Evolutionary conservation across 192 early-diverging fungal genomes (phyloP).

Genomic region (Backusella macrospora): DNA sequence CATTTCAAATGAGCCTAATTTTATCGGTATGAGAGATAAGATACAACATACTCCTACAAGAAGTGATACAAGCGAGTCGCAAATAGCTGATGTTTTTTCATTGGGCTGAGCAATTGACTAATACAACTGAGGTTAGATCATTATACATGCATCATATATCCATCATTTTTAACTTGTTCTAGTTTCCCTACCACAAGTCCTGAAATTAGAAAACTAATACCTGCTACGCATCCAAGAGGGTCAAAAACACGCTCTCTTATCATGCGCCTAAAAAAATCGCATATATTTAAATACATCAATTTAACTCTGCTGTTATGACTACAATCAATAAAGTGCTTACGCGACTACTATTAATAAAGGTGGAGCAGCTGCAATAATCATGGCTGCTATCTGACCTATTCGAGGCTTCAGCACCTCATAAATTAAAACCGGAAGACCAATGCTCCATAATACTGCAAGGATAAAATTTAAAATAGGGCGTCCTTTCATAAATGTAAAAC

Average conservation of each 20-base stretch:
- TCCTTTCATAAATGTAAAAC: conserved; percentile 32
- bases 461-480: conserved; percentile 37
- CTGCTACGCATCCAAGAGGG: conserved; percentile 32
- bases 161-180: not conserved
- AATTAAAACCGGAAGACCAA: conserved; percentile 37
- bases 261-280: conserved; percentile 29
- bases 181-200: conserved; percentile 34
- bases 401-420: conserved; percentile 31
- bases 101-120: conserved; percentile 42
- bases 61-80: conserved; percentile 34
- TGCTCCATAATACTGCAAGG: conserved; percentile 35
- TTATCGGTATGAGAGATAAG: conserved; percentile 31
- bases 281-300: not conserved
- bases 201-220: conserved; percentile 39
- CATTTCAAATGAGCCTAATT: conserved; percentile 26
- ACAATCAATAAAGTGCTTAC: conserved; percentile 15
- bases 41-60: conserved; percentile 35
- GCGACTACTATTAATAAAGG: conserved; percentile 32
- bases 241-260: conserved; percentile 26
- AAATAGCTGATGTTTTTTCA: conserved; percentile 28
- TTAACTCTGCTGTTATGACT: not conserved
- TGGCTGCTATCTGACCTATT: conserved; percentile 38
- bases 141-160: not conserved
- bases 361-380: conserved; percentile 37
- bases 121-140: not conserved